Percentiles rank a stretch among this genome's conserved stretches.
Evolutionary conservation across 208 protist species (phyloP).

Genomic region (Trypanosomatidae sp.): DNA sequence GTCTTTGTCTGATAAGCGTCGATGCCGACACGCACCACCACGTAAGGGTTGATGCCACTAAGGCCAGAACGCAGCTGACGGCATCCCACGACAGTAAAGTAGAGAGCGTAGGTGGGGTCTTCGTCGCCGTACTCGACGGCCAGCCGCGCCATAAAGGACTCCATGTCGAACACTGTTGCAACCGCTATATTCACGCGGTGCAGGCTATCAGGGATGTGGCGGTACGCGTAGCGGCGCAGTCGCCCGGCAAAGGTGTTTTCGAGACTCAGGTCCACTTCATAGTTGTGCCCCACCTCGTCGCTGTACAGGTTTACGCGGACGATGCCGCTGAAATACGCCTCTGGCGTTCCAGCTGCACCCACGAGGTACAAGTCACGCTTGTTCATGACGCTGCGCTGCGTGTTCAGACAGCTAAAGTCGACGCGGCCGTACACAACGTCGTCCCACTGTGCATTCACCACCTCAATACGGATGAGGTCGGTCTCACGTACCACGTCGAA

Average conservation of each 20-base stretch:
- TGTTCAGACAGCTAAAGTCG: constrained; percentile 80
- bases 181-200: constrained; percentile 77
- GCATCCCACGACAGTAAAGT: constrained; percentile 77
- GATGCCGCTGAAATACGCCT: constrained; percentile 80
- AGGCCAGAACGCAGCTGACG: constrained; percentile 54
- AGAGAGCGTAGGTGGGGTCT: constrained; percentile 67
- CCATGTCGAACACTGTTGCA: constrained; percentile 81
- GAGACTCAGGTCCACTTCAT: constrained; percentile 50
- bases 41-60: constrained; percentile 67
- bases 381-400: constrained; percentile 61
- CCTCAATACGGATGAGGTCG: constrained; percentile 78
- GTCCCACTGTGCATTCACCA: constrained; percentile 45
- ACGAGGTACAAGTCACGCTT: constrained; percentile 63
- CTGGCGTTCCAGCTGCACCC: constrained; percentile 52
- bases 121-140: constrained; percentile 62
- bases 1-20: constrained; percentile 67
- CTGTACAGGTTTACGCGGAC: constrained; percentile 63
- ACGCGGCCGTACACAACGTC: constrained; percentile 68
- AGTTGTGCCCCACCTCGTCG: constrained; percentile 68
- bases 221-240: constrained; percentile 64
- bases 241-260: constrained; percentile 58
- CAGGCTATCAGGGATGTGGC: constrained; percentile 60
- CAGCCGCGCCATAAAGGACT: constrained; percentile 77
- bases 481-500: constrained; percentile 85
- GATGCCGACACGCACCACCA: constrained; percentile 71